Conservation (phyloP, 495 filamentous ascomycete species). For the Trichoderma erinaceum region DNA sequence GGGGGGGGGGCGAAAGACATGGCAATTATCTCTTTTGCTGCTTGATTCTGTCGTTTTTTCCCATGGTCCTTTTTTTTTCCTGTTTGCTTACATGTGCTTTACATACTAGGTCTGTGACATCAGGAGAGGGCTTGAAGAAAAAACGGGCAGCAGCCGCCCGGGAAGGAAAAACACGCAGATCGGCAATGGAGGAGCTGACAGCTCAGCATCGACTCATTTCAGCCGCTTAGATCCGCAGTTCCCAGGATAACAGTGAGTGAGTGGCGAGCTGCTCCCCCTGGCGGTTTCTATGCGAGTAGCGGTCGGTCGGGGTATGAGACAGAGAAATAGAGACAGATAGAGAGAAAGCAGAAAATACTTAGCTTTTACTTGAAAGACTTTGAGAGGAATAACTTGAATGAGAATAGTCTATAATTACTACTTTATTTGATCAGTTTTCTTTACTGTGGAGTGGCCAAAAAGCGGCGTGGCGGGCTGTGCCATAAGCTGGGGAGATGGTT, state of each 20-base stretch:
- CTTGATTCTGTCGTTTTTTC: neutral
- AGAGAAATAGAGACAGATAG: neutral
- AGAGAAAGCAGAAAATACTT: neutral
- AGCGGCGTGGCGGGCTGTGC: neutral
- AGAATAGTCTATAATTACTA: neutral
- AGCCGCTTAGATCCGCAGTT: constrained; percentile 2
- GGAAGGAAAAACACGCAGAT: constrained; percentile 1
- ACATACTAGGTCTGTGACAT: neutral
- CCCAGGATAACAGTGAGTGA: neutral
- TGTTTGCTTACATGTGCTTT: neutral
- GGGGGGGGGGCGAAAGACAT: neutral
- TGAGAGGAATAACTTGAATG: neutral
- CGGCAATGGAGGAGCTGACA: neutral
- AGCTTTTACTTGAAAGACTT: neutral
- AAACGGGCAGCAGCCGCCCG: neutral
- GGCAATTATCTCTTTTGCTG: neutral
- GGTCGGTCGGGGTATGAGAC: neutral
- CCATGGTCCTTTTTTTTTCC: neutral
- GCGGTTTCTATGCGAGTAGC: neutral
- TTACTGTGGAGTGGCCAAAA: neutral
- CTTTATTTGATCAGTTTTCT: neutral
- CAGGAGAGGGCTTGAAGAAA: neutral
- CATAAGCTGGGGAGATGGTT: neutral
- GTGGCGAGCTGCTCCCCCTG: neutral
- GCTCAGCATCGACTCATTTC: constrained; percentile 4